Evolutionary conservation across 148 eudicot genomes (phyloP), one percentile per base, ranked within the genome.

Genomic region (Vaccinium darrowii): DNA sequence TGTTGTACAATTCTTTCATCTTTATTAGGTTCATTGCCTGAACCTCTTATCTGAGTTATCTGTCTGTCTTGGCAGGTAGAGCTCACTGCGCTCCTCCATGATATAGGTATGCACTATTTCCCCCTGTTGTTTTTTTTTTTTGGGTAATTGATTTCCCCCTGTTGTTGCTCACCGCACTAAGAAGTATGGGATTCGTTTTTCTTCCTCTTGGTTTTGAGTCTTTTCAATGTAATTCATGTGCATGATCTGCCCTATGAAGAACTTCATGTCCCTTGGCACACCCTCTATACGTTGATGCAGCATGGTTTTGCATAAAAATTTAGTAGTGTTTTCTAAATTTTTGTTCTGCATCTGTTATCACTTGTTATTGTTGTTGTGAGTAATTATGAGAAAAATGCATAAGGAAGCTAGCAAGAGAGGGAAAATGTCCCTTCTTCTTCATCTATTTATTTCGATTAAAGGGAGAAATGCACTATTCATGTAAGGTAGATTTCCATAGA

Each of bases 41-140:
- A 76, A 77, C 30, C 36, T 76, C 56, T 82, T 65, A n/a, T 67
- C 27, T 82, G 58, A 71, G 58, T 85, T 65, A 16, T 67, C 27
- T 82, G 58, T 75, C 65, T 85, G 1, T 69, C 25, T 79, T 87
- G 85, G 88, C 88, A 95, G 98, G 98, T 95, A 80, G 97, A 95
- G 88, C 93, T 97, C 78, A 96, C 99, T 88, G 99, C 98, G 13
- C 96, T 97, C 89, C 94, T 97, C 63, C 98, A 95, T 88, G 98
- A 95, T 86, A 94, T 95, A 86, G 98, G 98, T 95, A 89, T 72
- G 19, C 49, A 15, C 8, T 71, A 6, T 12, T 47, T 47, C 80
- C 23, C 39, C 50, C 47, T 4, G 47, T 73, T 74, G 1, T 7
- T 39, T 57, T 33, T 33, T 30, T 30, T 33, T 33, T 33, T 33